phyloP scores from a whole-genome alignment of 495 filamentous ascomycete species.

The Penicillium lividum region DNA sequence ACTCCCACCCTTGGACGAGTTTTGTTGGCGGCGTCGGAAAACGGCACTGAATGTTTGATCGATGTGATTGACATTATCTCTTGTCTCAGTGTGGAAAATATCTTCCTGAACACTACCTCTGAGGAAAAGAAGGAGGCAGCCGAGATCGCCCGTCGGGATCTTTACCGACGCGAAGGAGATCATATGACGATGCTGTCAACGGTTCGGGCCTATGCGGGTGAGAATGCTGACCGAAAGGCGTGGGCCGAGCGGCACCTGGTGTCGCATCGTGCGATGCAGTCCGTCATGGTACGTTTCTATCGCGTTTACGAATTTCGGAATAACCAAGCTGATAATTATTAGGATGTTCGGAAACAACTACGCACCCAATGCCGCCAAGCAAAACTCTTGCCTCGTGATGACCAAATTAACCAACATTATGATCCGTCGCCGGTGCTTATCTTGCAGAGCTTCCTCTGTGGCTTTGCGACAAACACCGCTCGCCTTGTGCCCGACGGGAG shows the following conservation, averaged over 20 bases:
- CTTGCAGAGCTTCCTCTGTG: slow-evolving; percentile 77
- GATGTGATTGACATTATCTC: slow-evolving; percentile 94
- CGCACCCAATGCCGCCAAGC: slow-evolving; percentile 58
- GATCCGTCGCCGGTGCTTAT: slow-evolving; percentile 51
- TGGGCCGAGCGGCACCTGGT: slow-evolving; percentile 82
- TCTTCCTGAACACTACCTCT: slow-evolving; percentile 76
- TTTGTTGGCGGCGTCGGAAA: slow-evolving; percentile 73
- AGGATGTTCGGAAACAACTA: slow-evolving; percentile 88
- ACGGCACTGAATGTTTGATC: slow-evolving; percentile 66
- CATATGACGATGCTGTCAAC: slow-evolving; percentile 83
- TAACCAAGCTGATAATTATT: not conserved
- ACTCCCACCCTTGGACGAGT: slow-evolving; percentile 80
- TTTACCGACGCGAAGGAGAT: slow-evolving; percentile 83
- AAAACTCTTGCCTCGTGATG: slow-evolving; percentile 37
- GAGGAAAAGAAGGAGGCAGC: slow-evolving; percentile 82
- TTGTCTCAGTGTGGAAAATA: slow-evolving; percentile 82
- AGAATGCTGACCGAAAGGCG: slow-evolving; percentile 67
- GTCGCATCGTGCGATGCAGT: slow-evolving; percentile 79
- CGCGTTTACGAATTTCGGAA: not conserved
- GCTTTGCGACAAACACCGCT: slow-evolving; percentile 82
- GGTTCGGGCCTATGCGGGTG: slow-evolving; percentile 76
- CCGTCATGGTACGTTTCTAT: slow-evolving; percentile 60
- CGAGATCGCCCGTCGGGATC: slow-evolving; percentile 67
- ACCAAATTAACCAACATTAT: slow-evolving; percentile 10
- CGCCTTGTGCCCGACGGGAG: slow-evolving; percentile 78